A percentile compares a stretch with the other conserved stretches of the same genome.
Evolutionary conservation across 345 rosid genomes (phyloP).

Genomic region (Bruguiera parviflora): DNA sequence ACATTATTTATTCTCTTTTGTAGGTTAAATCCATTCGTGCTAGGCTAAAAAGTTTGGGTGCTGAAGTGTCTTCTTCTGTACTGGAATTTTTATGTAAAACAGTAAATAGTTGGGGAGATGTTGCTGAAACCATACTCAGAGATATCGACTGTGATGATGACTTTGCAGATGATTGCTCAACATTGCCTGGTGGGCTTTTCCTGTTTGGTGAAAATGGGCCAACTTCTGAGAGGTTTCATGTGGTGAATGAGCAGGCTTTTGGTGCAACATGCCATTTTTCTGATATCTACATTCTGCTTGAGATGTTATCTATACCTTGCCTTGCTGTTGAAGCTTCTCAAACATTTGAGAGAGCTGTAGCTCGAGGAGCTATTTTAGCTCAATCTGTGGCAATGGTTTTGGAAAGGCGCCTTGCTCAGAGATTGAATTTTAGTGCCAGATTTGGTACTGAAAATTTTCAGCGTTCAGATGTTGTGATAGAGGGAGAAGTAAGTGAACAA

Average conservation of each 20-base stretch:
- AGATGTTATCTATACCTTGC: conserved; percentile 87
- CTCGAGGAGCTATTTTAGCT: conserved; percentile 74
- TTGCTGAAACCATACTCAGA: conserved; percentile 74
- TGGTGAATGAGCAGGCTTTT: conserved; percentile 54
- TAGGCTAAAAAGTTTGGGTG: conserved; percentile 75
- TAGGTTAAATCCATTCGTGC: conserved; percentile 84
- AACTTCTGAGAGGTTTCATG: conserved; percentile 48
- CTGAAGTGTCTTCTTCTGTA: conserved; percentile 73
- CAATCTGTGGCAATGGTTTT: conserved; percentile 78
- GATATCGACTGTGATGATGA: conserved; percentile 79
- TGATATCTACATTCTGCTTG: conserved; percentile 79
- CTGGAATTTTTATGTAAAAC: conserved; percentile 81
- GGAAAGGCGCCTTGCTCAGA: conserved; percentile 69
- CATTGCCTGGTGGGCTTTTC: conserved; percentile 48
- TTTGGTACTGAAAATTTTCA: conserved; percentile 48
- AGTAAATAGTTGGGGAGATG: conserved; percentile 85
- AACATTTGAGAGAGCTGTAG: conserved; percentile 89
- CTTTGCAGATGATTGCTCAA: conserved; percentile 44
- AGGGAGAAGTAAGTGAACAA: conserved; percentile 66
- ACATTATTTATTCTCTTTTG: conserved; percentile 23
- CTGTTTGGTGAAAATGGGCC: conserved; percentile 64
- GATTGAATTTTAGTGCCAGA: conserved; percentile 47
- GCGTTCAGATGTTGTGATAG: conserved; percentile 50
- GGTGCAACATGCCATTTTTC: conserved; percentile 53
- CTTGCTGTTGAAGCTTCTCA: conserved; percentile 87